Evolutionary conservation across 495 filamentous ascomycete genomes (phyloP).

Genomic region (Aspergillus ostianus): DNA sequence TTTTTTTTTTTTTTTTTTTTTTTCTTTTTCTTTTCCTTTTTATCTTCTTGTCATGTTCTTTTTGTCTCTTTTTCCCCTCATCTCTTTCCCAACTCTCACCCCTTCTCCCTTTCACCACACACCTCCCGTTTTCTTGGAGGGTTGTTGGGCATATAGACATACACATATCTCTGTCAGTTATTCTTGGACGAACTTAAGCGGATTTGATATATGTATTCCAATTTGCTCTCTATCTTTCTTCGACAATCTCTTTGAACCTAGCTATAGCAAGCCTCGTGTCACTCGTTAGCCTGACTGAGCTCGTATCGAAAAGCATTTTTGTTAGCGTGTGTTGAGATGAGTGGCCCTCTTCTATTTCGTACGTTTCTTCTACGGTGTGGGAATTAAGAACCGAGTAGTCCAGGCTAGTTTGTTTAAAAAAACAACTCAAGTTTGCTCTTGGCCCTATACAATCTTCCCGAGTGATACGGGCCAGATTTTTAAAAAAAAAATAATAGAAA

Average conservation of each 20-base stretch:
- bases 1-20: too few species aligned
- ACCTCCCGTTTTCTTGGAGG: not conserved
- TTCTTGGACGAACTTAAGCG: not conserved
- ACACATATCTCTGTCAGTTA: not conserved
- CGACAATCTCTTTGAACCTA: too few species aligned
- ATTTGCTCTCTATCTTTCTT: not conserved
- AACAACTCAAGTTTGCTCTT: not conserved
- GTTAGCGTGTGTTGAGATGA: not conserved
- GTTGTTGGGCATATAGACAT: not conserved
- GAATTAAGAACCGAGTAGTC: not conserved
- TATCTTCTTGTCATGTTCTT: not conserved
- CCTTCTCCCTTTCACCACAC: not conserved
- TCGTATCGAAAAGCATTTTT: not conserved
- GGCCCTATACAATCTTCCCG: not conserved
- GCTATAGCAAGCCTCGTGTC: not conserved
- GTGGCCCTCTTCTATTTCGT: too few species aligned
- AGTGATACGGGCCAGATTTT: not conserved
- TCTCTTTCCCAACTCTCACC: not conserved
- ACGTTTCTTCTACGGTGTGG: not conserved
- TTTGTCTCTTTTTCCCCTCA: not conserved
- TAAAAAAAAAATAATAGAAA: constrained; percentile 5
- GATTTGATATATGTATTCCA: not conserved
- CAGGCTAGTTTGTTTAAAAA: not conserved
- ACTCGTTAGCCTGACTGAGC: too few species aligned
- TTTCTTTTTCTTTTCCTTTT: not conserved